Conservation (phyloP, 495 filamentous ascomycete genomes). For the Pseudoneurospora amorphoporcata region DNA sequence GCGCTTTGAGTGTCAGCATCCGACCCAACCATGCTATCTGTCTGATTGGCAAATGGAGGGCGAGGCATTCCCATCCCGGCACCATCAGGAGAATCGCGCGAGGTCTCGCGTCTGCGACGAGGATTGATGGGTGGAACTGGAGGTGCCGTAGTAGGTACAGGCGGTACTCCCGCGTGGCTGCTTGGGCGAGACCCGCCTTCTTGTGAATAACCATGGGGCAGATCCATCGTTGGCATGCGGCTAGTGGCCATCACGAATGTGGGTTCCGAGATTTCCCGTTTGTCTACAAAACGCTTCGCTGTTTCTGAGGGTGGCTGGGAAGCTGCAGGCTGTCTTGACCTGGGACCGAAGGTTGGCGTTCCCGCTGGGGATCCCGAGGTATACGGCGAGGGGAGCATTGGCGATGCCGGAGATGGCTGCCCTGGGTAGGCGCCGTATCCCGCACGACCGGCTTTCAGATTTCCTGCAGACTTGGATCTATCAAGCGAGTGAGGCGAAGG, state of each 20-base stretch:
- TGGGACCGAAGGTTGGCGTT: conserved; percentile 15
- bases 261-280: conserved; percentile 74
- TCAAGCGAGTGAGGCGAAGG: conserved; percentile 17
- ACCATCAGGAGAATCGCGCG: conserved; percentile 41
- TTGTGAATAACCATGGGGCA: conserved; percentile 29
- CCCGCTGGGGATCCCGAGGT: conserved; percentile 16
- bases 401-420: conserved; percentile 39
- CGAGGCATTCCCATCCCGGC: conserved; percentile 20
- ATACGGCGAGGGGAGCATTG: conserved; percentile 24
- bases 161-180: conserved; percentile 9
- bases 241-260: conserved; percentile 70
- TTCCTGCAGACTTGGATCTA: conserved; percentile 18
- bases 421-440: conserved; percentile 20
- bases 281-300: conserved; percentile 57
- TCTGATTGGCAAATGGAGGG: conserved; percentile 12
- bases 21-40: conserved; percentile 12
- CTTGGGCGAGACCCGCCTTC: conserved; percentile 31
- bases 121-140: conserved; percentile 65
- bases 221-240: conserved; percentile 54
- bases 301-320: conserved; percentile 36
- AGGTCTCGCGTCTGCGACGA: conserved; percentile 48
- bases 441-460: conserved; percentile 21
- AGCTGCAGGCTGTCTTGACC: conserved; percentile 27
- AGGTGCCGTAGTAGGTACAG: conserved; percentile 27
- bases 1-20: conserved; percentile 34